Evolutionary conservation across 2,329 filamentous ascomycete species (phyloP), one percentile per base, ranked within the genome.

Genomic region (Didymella arachidicola): DNA sequence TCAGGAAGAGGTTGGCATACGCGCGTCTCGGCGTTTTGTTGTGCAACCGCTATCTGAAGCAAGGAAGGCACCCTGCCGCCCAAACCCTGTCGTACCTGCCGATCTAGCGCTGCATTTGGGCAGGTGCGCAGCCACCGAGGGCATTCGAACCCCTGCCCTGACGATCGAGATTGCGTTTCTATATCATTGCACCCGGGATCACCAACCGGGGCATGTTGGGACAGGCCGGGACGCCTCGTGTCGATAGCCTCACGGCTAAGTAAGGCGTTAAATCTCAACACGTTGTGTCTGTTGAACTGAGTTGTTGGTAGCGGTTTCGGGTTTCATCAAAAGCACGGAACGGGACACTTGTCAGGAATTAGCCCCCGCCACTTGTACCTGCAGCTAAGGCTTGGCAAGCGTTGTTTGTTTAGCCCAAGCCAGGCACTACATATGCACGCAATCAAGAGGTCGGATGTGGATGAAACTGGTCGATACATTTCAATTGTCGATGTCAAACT

Each of bases 1-100:
- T 48, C 29, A 56, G 45, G 57, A 32, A 54, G 62, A 62, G 62
- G 63, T 58, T 64, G 62, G 62, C 60, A 54, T 60, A n/a, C n/a
- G 61, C 60, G 60, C 62, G 53, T 59, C 59, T 43, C 46, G 53
- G 47, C 45, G 41, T 47, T 54, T 61, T 62, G 56, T 62, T 62
- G 63, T 63, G 59, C 63, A 63, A 65, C 63, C 47, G 30, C 49
- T 43, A 43, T 43, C 32, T 39, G 32, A 63, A 63, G 62, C 58
- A 63, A 65, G 63, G 63, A 57, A 61, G 26, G 38, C 52, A 57
- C 57, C 54, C 55, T 57, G 52, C 52, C 42, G 43, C 42, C 42
- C n/a, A 59, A 14, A 60, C 38, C 56, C 53, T 49, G 56, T 59
- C 48, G 63, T 65, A 49, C 60, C 61, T 65, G 63, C 59, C 53